Conservation (phyloP, 2,329 filamentous ascomycete genomes). For the Trichoderma breve region DNA sequence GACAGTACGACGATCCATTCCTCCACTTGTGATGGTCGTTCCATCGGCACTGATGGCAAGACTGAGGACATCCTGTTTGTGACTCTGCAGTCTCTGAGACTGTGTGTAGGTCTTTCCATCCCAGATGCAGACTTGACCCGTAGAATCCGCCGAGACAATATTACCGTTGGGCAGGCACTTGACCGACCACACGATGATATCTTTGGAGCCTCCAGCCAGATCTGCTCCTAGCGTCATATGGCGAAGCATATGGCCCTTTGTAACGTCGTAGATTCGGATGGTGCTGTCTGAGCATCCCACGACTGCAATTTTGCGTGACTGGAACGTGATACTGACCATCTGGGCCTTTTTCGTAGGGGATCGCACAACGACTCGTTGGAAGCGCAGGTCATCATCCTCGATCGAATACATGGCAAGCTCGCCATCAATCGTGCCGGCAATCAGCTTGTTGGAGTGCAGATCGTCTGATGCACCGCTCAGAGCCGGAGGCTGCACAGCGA, state of each 20-base stretch:
- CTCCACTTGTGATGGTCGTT: conserved; percentile 78
- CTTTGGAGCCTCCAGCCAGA: conserved; percentile 71
- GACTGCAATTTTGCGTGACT: conserved; percentile 76
- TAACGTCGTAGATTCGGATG: conserved; percentile 87
- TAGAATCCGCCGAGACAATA: conserved; percentile 92
- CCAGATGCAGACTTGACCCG: conserved; percentile 90
- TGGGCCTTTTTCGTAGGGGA: conserved; percentile 81
- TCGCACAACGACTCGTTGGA: conserved; percentile 71
- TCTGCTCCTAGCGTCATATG: conserved; percentile 85
- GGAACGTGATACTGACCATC: conserved; percentile 88
- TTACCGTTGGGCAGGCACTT: conserved; percentile 84
- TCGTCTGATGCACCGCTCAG: conserved; percentile 32
- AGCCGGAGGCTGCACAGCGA: conserved; percentile 73
- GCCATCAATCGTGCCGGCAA: conserved; percentile 87
- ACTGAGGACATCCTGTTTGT: conserved; percentile 87
- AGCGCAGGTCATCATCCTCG: conserved; percentile 77
- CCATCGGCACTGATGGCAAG: conserved; percentile 81
- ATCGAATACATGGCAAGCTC: conserved; percentile 85
- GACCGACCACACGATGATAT: conserved; percentile 90
- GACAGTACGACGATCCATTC: conserved; percentile 85
- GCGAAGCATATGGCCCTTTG: conserved; percentile 71
- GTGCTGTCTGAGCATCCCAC: conserved; percentile 95
- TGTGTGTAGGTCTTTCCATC: conserved; percentile 90
- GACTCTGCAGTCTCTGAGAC: conserved; percentile 78
- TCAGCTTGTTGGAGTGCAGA: conserved; percentile 59